A percentile compares a stretch with the other conserved stretches of the same genome.
Evolutionary conservation across 2,329 filamentous ascomycete genomes (phyloP).

Genomic region (Cladosporium colombiae): DNA sequence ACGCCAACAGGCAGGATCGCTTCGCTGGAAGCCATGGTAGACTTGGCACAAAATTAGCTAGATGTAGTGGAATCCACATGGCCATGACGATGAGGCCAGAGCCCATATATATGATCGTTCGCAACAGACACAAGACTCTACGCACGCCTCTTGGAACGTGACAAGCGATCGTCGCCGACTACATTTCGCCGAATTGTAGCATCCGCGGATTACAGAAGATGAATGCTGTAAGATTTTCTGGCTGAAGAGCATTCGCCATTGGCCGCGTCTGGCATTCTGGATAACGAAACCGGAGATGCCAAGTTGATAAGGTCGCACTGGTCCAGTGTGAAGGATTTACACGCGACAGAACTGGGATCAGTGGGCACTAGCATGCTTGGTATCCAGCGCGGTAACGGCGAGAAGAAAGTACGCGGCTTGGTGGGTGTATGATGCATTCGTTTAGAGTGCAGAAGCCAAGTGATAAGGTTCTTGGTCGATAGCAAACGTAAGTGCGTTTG

Average conservation of each 20-base stretch:
- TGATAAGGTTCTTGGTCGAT: constrained; percentile 11
- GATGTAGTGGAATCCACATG: neutral
- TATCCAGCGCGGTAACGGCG: neutral
- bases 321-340: neutral
- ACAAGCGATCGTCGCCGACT: constrained; percentile 3
- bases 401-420: neutral
- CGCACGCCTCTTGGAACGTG: neutral
- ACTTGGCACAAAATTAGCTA: neutral
- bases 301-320: constrained; percentile 20
- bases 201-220: neutral
- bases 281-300: neutral
- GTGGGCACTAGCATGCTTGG: neutral
- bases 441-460: constrained; percentile 6
- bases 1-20: constrained; percentile 18
- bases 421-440: neutral
- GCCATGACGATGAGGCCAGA: neutral
- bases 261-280: neutral
- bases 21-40: constrained; percentile 12
- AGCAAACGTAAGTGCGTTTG: constrained; percentile 15
- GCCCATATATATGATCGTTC: constrained; percentile 2
- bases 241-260: constrained; percentile 4
- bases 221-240: neutral
- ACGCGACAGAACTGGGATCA: neutral
- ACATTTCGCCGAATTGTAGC: constrained; percentile 3
- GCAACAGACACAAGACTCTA: neutral